Evolutionary conservation across 208 protist species (phyloP).

Genomic region (Naegleria fowleri): DNA sequence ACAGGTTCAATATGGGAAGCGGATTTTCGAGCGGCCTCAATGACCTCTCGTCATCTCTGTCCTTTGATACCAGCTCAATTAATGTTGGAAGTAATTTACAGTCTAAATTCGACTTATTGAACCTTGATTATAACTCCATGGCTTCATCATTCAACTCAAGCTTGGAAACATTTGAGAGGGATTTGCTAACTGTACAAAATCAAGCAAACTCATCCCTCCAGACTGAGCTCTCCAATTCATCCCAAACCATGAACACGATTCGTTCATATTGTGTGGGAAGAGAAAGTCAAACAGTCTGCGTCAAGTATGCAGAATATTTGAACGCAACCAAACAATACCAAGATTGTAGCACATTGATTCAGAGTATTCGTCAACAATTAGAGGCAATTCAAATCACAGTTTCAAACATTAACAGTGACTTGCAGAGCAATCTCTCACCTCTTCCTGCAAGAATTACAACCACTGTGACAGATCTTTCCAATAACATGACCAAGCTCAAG

Average conservation of each 20-base stretch:
- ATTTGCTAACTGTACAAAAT: background rate
- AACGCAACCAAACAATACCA: background rate
- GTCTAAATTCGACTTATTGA: background rate
- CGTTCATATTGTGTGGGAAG: background rate
- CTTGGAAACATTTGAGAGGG: background rate
- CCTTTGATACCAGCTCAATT: background rate
- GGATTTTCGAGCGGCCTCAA: background rate
- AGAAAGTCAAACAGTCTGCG: background rate
- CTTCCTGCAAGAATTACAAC: background rate
- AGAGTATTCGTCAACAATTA: background rate
- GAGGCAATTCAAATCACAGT: too few species aligned
- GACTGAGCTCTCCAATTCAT: background rate
- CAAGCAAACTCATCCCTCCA: background rate
- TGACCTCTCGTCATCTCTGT: background rate
- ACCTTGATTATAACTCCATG: background rate
- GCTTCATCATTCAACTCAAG: background rate
- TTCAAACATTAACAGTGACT: too few species aligned
- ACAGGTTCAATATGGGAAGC: background rate
- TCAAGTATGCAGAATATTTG: background rate
- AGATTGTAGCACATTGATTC: background rate
- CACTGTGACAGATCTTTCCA: background rate
- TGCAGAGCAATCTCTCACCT: background rate
- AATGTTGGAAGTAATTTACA: background rate
- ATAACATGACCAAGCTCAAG: background rate
- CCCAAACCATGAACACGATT: background rate